These are phyloP conservation scores for Thermothelomyces thermophilus DNA, from an alignment of 2,329 filamentous ascomycete genomes.

Conservation along the genomic window DNA sequence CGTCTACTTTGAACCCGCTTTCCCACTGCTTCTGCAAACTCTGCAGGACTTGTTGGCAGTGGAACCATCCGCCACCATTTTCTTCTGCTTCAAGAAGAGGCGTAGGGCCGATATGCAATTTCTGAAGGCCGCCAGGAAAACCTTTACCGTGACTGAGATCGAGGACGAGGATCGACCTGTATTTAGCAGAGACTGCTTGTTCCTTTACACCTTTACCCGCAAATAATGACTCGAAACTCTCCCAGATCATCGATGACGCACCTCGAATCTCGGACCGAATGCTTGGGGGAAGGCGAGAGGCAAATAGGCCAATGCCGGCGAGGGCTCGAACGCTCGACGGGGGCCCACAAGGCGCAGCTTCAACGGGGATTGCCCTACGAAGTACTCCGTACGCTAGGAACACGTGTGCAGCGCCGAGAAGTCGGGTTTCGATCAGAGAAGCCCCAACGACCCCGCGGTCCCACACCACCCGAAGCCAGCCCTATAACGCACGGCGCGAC, in stretches of 20 bases:
- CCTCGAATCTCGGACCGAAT: background rate
- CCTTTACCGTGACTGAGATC: constrained; percentile 57
- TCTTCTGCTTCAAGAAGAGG: constrained; percentile 93
- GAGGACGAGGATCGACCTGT: constrained; percentile 53
- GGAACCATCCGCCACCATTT: constrained; percentile 57
- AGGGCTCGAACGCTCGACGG: background rate
- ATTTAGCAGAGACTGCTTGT: constrained; percentile 53
- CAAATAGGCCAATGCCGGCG: background rate
- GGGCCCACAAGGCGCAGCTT: background rate
- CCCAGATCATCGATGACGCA: background rate
- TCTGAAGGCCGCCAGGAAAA: constrained; percentile 62
- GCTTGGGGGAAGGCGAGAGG: background rate
- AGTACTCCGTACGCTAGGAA: no score
- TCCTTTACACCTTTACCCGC: constrained; percentile 52
- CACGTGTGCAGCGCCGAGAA: background rate
- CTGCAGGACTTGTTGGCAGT: constrained; percentile 66
- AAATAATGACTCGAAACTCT: constrained; percentile 24
- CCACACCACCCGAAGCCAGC: constrained; percentile 1
- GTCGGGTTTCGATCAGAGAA: background rate
- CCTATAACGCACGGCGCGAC: background rate
- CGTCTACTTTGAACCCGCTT: constrained; percentile 94
- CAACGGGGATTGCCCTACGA: constrained; percentile 2
- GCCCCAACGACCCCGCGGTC: background rate
- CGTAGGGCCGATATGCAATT: constrained; percentile 74
- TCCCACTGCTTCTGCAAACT: constrained; percentile 77